These are phyloP conservation scores for Arctium minus DNA, from an alignment of 129 eudicot genomes.

Conservation along the genomic window DNA sequence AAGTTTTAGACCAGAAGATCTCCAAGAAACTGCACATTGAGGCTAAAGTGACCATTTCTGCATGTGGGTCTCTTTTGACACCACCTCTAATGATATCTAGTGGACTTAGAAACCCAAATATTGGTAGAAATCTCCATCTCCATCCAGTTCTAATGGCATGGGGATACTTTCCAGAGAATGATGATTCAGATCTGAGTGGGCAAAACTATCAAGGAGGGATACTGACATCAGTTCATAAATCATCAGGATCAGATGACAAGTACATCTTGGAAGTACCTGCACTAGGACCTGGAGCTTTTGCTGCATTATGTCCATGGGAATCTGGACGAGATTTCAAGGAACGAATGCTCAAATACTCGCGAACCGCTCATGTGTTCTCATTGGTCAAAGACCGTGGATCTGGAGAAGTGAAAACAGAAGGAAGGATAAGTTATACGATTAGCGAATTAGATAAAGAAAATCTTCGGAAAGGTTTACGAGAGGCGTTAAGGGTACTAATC, in stretches of 20 bases:
- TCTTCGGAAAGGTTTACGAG: conserved; percentile 49
- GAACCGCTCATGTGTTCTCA: conserved; percentile 72
- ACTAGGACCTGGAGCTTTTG: conserved; percentile 66
- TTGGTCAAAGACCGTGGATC: conserved; percentile 66
- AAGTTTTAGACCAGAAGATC: conserved; percentile 30
- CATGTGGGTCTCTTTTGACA: conserved; percentile 77
- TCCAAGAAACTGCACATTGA: conserved; percentile 51
- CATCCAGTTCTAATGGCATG: conserved; percentile 90
- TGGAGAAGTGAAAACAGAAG: conserved; percentile 55
- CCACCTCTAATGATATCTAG: conserved; percentile 82
- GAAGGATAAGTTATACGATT: conserved; percentile 44
- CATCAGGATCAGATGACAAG: conserved; percentile 28
- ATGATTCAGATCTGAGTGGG: conserved; percentile 38
- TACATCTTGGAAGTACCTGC: conserved; percentile 67
- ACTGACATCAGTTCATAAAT: conserved; percentile 62
- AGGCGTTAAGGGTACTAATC: conserved; percentile 57
- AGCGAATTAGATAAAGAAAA: conserved; percentile 41
- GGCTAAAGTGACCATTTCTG: conserved; percentile 71
- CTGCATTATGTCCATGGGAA: conserved; percentile 65
- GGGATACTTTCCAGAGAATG: conserved; percentile 83
- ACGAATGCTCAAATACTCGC: conserved; percentile 49
- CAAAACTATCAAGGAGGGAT: conserved; percentile 68
- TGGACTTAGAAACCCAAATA: conserved; percentile 64
- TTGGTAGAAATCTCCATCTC: conserved; percentile 73
- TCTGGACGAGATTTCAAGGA: conserved; percentile 59